Conservation (phyloP, 768 basidiomycete genomes). For the Pisolithus albus region DNA sequence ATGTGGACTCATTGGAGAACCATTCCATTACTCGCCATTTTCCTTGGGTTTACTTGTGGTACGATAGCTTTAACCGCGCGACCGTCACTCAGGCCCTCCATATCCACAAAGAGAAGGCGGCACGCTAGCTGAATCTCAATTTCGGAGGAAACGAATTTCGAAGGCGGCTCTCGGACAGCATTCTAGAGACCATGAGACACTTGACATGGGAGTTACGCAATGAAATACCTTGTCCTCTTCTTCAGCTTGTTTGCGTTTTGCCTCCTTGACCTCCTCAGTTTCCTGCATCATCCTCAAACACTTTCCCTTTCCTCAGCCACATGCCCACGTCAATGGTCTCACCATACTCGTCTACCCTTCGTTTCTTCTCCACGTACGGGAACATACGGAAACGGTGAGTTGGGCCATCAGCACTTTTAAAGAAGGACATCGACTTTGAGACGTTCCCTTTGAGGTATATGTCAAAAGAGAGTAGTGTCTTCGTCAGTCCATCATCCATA, state of each 20-base stretch:
- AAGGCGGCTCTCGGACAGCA: conserved; percentile 77
- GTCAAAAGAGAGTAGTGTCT: conserved; percentile 81
- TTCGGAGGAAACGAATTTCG: conserved; percentile 76
- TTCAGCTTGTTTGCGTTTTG: conserved; percentile 55
- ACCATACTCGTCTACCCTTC: conserved; percentile 91
- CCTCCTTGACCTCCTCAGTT: conserved; percentile 71
- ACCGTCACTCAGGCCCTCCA: conserved; percentile 96
- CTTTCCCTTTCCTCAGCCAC: conserved; percentile 90
- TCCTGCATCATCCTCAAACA: conserved; percentile 87
- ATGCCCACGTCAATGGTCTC: conserved; percentile 92
- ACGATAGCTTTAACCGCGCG: conserved; percentile 96
- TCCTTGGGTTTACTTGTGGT: conserved; percentile 92
- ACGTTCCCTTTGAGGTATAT: conserved; percentile 98
- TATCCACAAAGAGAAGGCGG: conserved; percentile 83
- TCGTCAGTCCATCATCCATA: conserved; percentile 67
- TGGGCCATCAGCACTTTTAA: conserved; percentile 68
- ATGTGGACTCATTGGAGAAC: neutral
- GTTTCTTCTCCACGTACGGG: conserved; percentile 88
- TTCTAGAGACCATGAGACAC: conserved; percentile 40
- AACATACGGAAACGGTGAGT: conserved; percentile 92
- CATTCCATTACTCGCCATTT: conserved; percentile 57
- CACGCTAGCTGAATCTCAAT: conserved; percentile 80
- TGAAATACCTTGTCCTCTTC: conserved; percentile 70
- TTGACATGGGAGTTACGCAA: neutral
- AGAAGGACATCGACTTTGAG: conserved; percentile 77